Conservation (phyloP, 176 grass and related monocot species). For the Aegilops tauschii region DNA sequence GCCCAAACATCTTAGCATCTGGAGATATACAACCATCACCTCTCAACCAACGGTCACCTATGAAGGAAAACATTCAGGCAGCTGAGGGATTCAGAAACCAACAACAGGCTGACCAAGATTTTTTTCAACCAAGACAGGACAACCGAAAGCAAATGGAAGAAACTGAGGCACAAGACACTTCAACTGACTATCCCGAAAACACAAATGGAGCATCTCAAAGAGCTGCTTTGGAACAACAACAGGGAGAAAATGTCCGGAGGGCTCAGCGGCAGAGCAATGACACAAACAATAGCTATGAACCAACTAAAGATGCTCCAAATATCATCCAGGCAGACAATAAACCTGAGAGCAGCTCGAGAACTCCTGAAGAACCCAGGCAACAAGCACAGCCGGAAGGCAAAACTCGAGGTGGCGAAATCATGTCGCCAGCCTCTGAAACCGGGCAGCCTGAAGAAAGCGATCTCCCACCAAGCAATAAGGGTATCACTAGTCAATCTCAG, state of each 20-base stretch:
- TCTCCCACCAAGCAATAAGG: neutral
- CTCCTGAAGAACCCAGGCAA: conserved; percentile 5
- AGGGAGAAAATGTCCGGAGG: neutral
- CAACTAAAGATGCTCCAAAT: neutral
- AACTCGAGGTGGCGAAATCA: neutral
- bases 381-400: conserved; percentile 9
- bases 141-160: neutral
- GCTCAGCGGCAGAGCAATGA: neutral
- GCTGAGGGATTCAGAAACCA: conserved; percentile 8
- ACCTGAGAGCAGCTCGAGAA: neutral
- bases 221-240: too few relatives aligned
- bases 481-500: conserved; percentile 13
- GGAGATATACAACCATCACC: neutral
- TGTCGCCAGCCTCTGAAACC: neutral
- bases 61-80: neutral
- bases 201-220: neutral
- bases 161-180: neutral
- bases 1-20: neutral
- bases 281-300: neutral
- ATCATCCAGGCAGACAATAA: neutral
- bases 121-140: neutral
- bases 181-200: neutral
- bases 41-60: neutral
- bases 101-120: neutral
- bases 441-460: neutral